Evolutionary conservation across 2,329 filamentous ascomycete genomes (phyloP).

Genomic region (Orbilia javanica): DNA sequence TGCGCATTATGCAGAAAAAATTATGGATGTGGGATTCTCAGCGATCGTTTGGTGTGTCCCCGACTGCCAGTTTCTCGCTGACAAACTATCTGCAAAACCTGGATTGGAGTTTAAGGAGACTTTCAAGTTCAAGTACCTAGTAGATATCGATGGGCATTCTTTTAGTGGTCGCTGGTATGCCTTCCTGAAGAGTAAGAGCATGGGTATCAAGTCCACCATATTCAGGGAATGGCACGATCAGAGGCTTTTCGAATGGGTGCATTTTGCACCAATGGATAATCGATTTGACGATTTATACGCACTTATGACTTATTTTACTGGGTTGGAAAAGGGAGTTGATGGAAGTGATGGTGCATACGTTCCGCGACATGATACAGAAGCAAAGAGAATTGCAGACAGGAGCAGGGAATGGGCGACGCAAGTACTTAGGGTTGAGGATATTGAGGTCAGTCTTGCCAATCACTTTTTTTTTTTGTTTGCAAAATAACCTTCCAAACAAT

Average conservation of each 20-base stretch:
- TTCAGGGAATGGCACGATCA: conserved; percentile 86
- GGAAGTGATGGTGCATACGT: conserved; percentile 62
- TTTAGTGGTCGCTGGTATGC: conserved; percentile 77
- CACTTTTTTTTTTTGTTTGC: background rate
- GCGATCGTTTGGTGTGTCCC: conserved; percentile 68
- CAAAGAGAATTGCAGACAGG: conserved; percentile 74
- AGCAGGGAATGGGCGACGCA: conserved; percentile 77
- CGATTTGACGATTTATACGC: conserved; percentile 78
- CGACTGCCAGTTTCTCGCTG: conserved; percentile 68
- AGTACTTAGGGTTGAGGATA: conserved; percentile 74
- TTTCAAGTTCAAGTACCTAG: conserved; percentile 75
- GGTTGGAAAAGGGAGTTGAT: conserved; percentile 30
- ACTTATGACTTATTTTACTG: conserved; percentile 60
- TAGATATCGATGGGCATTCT: conserved; percentile 81
- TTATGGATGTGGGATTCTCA: conserved; percentile 66
- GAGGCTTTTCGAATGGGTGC: conserved; percentile 79
- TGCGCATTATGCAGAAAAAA: conserved; percentile 63
- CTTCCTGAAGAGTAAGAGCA: conserved; percentile 76
- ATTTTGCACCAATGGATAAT: conserved; percentile 84
- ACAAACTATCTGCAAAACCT: conserved; percentile 64
- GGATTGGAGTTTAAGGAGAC: conserved; percentile 65
- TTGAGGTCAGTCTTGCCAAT: conserved; percentile 35
- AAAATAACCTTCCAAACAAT: background rate
- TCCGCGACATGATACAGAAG: conserved; percentile 71
- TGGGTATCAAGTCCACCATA: conserved; percentile 82